Conservation (phyloP, 1,139 yeast species). For the Yamadazyma epiphylla region DNA sequence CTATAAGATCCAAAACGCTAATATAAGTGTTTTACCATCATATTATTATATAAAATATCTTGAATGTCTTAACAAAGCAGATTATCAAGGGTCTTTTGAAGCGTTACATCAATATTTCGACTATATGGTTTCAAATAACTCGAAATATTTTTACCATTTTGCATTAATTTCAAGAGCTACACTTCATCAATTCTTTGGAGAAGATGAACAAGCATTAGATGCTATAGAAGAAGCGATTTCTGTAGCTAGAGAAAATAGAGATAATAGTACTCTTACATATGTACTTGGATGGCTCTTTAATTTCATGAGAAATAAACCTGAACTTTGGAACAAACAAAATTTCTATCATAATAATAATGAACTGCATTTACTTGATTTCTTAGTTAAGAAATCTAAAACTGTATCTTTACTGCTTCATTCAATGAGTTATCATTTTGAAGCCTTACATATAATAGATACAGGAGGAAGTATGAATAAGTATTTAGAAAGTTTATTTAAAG, state of each 20-base stretch:
- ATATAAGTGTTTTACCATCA: slow-evolving; percentile 52
- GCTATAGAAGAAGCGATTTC: slow-evolving; percentile 86
- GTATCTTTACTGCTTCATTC: slow-evolving; percentile 54
- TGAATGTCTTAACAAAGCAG: slow-evolving; percentile 56
- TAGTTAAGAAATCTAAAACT: slow-evolving; percentile 53
- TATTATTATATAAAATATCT: slow-evolving; percentile 63
- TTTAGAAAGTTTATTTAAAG: slow-evolving; percentile 52
- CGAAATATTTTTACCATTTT: slow-evolving; percentile 69
- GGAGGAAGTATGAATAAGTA: slow-evolving; percentile 46
- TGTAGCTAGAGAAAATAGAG: slow-evolving; percentile 85
- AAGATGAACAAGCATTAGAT: slow-evolving; percentile 68
- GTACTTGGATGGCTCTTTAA: slow-evolving; percentile 78
- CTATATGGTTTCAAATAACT: slow-evolving; percentile 71
- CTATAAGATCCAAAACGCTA: slow-evolving; percentile 40
- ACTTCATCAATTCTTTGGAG: slow-evolving; percentile 72
- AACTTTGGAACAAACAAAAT: slow-evolving; percentile 41
- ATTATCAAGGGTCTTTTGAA: slow-evolving; percentile 72
- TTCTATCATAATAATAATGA: slow-evolving; percentile 39
- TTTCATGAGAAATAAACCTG: slow-evolving; percentile 66
- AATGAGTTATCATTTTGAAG: slow-evolving; percentile 58
- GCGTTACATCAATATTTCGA: slow-evolving; percentile 80
- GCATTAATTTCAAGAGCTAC: slow-evolving; percentile 79
- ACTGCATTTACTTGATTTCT: slow-evolving; percentile 61
- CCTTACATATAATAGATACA: slow-evolving; percentile 46
- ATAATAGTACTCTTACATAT: slow-evolving; percentile 66